Base-by-base conservation (phyloP, 192 early-diverging fungal genomes). In the Coemansia sp. region DNA sequence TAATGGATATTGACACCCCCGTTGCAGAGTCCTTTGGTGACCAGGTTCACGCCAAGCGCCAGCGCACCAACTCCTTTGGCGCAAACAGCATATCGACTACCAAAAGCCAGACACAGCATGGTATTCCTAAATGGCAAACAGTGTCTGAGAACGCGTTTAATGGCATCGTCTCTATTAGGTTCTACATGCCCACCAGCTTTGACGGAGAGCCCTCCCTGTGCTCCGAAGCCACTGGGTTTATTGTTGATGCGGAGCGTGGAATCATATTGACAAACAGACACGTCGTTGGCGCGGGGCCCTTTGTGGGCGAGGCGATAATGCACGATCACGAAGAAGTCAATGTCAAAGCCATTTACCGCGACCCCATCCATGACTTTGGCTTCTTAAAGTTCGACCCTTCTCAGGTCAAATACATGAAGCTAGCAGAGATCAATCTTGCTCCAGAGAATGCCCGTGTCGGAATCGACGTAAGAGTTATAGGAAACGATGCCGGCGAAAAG, bases 361-460 rank as follows among this genome's bases (percentile, higher is more conserved):
- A 93, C 61, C 91, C 91, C 0, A 84, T 93, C 42, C 91, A 93
- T 69, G 92, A 93, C 78, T 93, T 92, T 89, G 90, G 90, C 5
- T 90, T 93, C 63, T 77, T 92, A 65, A 78, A 86, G 74, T 93
- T 90, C 55, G 88, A 93, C 63, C 88, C 86, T 5, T 62, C 67
- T 30, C 77, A 87, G 65, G 73, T 93, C 50, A 86, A 89, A 60
- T 89, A 88, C 63, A 91, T 90, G 86, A 70, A 88, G 17, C 69
- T 91, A 4, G 73, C 80, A 10, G 84, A 88, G 61, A 92, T 93
- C 58, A 74, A 80, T 25, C 78, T 93, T 30, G 82, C 83, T 28
- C 91, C 92, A 0, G 87, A 89, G 56, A 59, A 81, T 3, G 91
- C 89, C 17, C 86, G 86, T 48, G 89, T 91, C 1, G 92, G 92